Conservation (phyloP, 345 rosid genomes). For the Gossypium rotundifolium region DNA sequence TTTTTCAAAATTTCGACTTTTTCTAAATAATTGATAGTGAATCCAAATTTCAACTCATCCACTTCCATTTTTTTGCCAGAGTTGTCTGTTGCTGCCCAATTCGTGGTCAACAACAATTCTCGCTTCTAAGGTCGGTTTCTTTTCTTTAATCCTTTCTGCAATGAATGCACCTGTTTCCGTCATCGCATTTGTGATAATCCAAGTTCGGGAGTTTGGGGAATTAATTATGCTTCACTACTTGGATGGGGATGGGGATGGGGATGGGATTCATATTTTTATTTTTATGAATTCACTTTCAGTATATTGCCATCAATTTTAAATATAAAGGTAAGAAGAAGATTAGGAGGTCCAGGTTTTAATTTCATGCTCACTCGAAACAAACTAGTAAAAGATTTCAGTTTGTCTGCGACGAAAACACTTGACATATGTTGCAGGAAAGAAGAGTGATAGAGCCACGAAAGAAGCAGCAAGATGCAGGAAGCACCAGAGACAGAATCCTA, state of each 20-base stretch:
- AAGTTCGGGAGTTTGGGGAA: no score
- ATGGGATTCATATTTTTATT: no score
- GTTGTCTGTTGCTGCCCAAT: background rate
- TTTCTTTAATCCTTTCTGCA: background rate
- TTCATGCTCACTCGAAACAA: background rate
- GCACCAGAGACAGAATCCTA: conserved; percentile 8
- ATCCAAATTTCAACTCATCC: background rate
- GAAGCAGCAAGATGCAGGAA: conserved; percentile 14
- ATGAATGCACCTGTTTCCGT: no score
- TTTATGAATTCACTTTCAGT: no score
- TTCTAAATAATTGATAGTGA: no score
- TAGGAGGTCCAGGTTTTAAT: background rate
- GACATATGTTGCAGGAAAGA: conserved; percentile 19
- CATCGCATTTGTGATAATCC: no score
- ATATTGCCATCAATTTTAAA: no score
- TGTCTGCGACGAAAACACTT: background rate
- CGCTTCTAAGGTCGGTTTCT: background rate
- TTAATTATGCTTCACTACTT: no score
- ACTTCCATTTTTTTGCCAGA: background rate
- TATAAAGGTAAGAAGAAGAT: no score
- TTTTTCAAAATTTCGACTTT: no score
- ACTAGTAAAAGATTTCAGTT: background rate
- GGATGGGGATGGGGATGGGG: no score
- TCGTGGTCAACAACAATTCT: background rate
- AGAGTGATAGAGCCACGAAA: conserved; percentile 15